Conservation (phyloP, 805 yeast genomes). For the Isabelozyma gotoi region DNA sequence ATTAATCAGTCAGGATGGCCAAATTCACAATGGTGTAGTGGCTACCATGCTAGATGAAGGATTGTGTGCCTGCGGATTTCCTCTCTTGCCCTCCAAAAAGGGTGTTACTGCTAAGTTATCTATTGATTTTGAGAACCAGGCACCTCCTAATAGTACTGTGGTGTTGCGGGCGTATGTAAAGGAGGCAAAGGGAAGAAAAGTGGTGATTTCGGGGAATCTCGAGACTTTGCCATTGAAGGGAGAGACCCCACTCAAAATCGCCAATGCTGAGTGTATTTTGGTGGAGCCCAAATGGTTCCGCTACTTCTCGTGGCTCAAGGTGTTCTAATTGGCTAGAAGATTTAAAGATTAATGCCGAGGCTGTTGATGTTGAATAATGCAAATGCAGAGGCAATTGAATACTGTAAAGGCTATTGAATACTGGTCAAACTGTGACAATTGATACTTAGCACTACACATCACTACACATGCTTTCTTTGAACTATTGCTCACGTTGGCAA, state of each 20-base stretch:
- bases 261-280: constrained; percentile 65
- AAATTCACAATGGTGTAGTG: constrained; percentile 78
- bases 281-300: constrained; percentile 91
- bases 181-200: constrained; percentile 76
- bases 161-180: constrained; percentile 66
- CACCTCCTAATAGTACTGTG: constrained; percentile 61
- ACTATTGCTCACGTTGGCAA: no score
- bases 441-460: no score
- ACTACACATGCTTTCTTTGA: no score
- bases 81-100: constrained; percentile 69
- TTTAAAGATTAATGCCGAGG: no score
- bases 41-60: constrained; percentile 83
- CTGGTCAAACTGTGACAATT: no score
- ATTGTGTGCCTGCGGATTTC: constrained; percentile 82
- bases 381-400: no score
- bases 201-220: constrained; percentile 67
- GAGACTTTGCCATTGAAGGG: constrained; percentile 45
- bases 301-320: constrained; percentile 49
- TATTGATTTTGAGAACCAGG: constrained; percentile 64
- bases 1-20: constrained; percentile 66
- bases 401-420: no score
- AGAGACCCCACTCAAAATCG: constrained; percentile 42
- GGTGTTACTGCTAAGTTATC: constrained; percentile 87
- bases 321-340: constrained; percentile 7
- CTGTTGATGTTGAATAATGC: no score